Evolutionary conservation across 768 basidiomycete species (phyloP), one percentile per base, ranked within the genome.

Genomic region (Russula vinacea): DNA sequence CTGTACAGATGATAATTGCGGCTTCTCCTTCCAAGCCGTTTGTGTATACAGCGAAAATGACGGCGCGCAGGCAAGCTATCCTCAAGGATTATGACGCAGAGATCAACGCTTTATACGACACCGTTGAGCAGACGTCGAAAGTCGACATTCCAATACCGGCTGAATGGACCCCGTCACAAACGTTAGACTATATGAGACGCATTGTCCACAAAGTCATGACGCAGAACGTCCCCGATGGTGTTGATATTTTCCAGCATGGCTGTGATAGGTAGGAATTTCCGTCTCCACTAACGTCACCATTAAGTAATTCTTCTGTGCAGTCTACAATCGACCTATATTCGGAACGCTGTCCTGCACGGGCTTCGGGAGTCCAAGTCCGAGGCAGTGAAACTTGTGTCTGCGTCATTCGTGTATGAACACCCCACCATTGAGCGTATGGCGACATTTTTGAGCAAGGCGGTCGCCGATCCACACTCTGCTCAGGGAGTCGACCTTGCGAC

Each of bases 1-100:
- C 19, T 42, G 10, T 45, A 9, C n/a, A 80, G 78, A 82, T 82
- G 78, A 76, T 83, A 56, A 56, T 81, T 5, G 71, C 80, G 33
- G 67, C 76, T 1, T 72, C 71, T 3, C 75, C 77, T 0, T 69
- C 71, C 4, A 78, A 78, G 60, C 80, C 81, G 1, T 80, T 83
- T 62, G 70, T 68, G 7, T 76, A 76, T 55, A 81, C 80, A 0
- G 71, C 76, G 1, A 83, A 83, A 70, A 74, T 73, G 37, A 78
- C 77, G 0, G 67, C 76, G 0, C 71, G 76, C 22, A 75, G 80
- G 14, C 73, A 74, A 24, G 73, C 71, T 17, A 74, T 78, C 29
- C 66, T 81, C 35, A 69, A 70, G 13, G 69, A 73, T 1, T 81
- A 83, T 65, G 73, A 72, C 8, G 62, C 68, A 0, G 82, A 83